A percentile compares a stretch with the other conserved stretches of the same genome.
Evolutionary conservation across 768 basidiomycete genomes (phyloP).

Genomic region (Calocybe gangraenosa): DNA sequence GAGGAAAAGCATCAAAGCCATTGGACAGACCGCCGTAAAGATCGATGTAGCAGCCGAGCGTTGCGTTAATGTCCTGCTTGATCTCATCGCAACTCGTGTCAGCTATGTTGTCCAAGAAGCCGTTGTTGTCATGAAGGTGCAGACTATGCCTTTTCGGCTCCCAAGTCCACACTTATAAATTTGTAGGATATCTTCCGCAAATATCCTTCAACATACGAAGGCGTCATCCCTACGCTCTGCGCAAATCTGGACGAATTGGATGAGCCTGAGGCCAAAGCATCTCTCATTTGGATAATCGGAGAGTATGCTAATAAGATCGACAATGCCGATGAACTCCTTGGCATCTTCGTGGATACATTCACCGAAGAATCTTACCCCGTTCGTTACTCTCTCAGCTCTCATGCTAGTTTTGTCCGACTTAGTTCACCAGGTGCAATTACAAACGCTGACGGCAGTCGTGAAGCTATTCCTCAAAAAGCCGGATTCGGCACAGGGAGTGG

Average conservation of each 20-base stretch:
- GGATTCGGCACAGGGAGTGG: slow-evolving; percentile 86
- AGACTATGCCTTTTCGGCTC: slow-evolving; percentile 8
- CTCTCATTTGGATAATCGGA: slow-evolving; percentile 98
- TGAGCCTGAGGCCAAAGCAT: slow-evolving; percentile 97
- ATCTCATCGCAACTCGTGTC: slow-evolving; percentile 88
- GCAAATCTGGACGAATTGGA: slow-evolving; percentile 95
- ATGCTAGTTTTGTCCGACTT: slow-evolving; percentile 2
- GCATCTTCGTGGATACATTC: slow-evolving; percentile 89
- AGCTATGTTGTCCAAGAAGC: slow-evolving; percentile 99
- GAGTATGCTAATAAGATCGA: slow-evolving; percentile 98
- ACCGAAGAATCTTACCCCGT: slow-evolving; percentile 92
- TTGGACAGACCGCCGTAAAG: slow-evolving; percentile 94
- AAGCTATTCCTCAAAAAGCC: slow-evolving; percentile 96
- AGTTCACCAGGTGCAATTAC: slow-evolving; percentile 57
- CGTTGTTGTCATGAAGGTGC: slow-evolving; percentile 97
- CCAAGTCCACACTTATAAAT: not conserved
- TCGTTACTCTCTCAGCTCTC: slow-evolving; percentile 17
- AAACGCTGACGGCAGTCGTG: slow-evolving; percentile 91
- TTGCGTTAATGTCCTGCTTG: slow-evolving; percentile 91
- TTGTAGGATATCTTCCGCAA: slow-evolving; percentile 93
- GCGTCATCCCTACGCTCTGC: slow-evolving; percentile 92
- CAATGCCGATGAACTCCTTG: slow-evolving; percentile 90
- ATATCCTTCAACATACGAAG: slow-evolving; percentile 95
- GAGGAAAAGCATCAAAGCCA: slow-evolving; percentile 89
- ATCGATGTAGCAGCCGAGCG: slow-evolving; percentile 91